phyloP scores from a whole-genome alignment of 2,329 filamentous ascomycete genomes.

The Aspergillus sp. region DNA sequence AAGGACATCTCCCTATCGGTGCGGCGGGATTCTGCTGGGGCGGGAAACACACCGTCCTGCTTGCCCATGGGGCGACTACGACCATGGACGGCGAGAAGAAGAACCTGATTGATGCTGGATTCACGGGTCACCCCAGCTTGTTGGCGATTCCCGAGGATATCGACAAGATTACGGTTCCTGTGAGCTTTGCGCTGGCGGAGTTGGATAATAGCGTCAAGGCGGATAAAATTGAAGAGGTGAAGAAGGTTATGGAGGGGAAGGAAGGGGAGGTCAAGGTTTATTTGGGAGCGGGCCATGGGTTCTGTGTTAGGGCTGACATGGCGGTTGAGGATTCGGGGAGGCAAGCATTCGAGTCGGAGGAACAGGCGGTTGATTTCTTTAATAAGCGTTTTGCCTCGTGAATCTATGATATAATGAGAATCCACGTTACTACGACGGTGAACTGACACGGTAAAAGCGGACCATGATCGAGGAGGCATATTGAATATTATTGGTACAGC shows the following conservation, averaged over 20 bases:
- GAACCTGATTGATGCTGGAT: conserved; percentile 52
- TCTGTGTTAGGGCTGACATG: conserved; percentile 28
- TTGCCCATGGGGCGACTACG: conserved; percentile 40
- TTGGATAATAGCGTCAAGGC: conserved; percentile 21
- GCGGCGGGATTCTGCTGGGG: conserved; percentile 66
- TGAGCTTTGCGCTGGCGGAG: conserved; percentile 26
- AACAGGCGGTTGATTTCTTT: conserved; percentile 26
- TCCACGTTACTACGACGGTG: no score
- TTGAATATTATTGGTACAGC: no score
- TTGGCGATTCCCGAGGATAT: conserved; percentile 51
- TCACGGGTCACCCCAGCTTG: conserved; percentile 55
- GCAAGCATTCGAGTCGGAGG: conserved; percentile 27
- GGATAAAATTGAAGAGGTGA: conserved; percentile 22
- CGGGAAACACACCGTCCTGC: conserved; percentile 54
- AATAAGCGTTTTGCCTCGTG: conserved; percentile 11
- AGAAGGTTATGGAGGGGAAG: conserved; percentile 21
- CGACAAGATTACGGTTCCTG: conserved; percentile 24
- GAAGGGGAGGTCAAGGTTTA: conserved; percentile 29
- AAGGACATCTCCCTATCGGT: conserved; percentile 46
- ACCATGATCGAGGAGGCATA: no score
- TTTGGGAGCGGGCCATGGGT: conserved; percentile 27
- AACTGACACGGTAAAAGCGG: no score
- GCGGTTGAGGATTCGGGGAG: conserved; percentile 20
- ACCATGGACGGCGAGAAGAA: conserved; percentile 15
- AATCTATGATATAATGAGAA: background rate